A percentile compares a stretch with the other conserved stretches of the same genome.
These are phyloP conservation scores for Fusarium nisikadoi DNA, from an alignment of 2,329 filamentous ascomycete genomes.

Conservation along the genomic window DNA sequence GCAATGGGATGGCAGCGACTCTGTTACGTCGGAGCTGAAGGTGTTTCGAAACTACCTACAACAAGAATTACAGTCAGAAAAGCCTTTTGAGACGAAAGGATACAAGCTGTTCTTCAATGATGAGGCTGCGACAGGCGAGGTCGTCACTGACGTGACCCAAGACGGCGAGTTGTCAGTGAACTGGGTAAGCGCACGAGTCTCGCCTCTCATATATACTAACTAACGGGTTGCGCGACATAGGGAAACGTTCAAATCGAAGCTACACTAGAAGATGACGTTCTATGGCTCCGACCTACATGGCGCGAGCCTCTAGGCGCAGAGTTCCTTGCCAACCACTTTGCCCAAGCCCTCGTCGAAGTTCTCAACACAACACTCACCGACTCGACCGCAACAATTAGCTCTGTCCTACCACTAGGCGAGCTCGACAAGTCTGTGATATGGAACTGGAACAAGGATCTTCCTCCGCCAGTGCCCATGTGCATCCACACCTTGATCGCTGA, in stretches of 20 bases:
- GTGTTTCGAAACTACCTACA: constrained; percentile 27
- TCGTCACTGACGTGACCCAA: constrained; percentile 14
- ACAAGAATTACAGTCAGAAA: constrained; percentile 22
- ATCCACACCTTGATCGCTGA: constrained; percentile 43
- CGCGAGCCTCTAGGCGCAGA: constrained; percentile 40
- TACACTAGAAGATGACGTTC: constrained; percentile 22
- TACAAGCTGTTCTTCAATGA: constrained; percentile 40
- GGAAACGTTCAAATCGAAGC: constrained; percentile 41
- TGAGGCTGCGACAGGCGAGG: constrained; percentile 27
- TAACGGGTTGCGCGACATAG: constrained; percentile 19
- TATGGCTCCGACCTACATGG: constrained; percentile 38
- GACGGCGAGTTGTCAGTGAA: constrained; percentile 25
- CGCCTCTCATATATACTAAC: not conserved
- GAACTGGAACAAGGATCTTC: constrained; percentile 41
- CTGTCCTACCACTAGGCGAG: constrained; percentile 35
- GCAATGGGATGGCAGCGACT: constrained; percentile 31
- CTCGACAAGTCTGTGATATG: constrained; percentile 39
- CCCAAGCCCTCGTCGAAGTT: constrained; percentile 35
- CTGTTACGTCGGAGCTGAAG: constrained; percentile 32
- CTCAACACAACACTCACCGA: constrained; percentile 38
- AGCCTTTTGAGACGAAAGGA: not conserved
- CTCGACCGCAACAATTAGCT: constrained; percentile 14
- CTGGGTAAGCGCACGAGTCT: constrained; percentile 31
- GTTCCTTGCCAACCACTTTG: constrained; percentile 40
- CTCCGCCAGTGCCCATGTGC: constrained; percentile 25